Base-by-base conservation (phyloP, 768 basidiomycete species). In the Boletellus emodensis region DNA sequence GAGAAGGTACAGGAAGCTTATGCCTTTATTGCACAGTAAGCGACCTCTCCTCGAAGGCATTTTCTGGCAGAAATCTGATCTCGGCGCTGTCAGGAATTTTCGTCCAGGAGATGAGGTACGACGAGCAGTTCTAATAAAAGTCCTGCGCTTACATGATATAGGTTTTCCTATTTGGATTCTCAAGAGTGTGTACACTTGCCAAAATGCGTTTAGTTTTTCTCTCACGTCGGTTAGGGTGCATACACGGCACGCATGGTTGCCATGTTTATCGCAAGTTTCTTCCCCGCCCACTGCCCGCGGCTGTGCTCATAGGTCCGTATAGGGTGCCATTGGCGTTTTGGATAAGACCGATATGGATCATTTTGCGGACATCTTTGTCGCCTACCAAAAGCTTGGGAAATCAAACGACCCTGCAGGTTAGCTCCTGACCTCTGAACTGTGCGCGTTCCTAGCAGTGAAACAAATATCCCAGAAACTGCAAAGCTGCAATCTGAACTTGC, bases 141-240 rank as follows among this genome's bases (percentile, higher is more conserved):
- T 50, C 18, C 35, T 9, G 26, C 33, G 35, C 50, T 58, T 24
- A 61, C 51, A n/a, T 51, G 26, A 33, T 11, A 8, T 49, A 88
- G 86, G 82, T 89, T 13, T 88, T 84, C 63, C 73, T 87, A 26
- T 89, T 89, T 64, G 87, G 87, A 7, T 88, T 88, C 65, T 87
- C 85, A 14, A 73, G 86, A 62, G 84, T 84, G 61, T 52, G 76
- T 33, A 20, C 12, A 20, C 43, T 40, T 41, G 24, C 11, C 22
- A 18, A 22, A 13, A 33, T 32, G 15, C 10, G 18, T 30, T 26
- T 15, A 26, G 15, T 17, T 24, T 20, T 32, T 26, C 40, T 40
- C 52, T 64, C 32, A 61, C 40, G 6, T 22, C 17, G 11, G 40
- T 33, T 49, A 86, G 85, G 87, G 86, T 6, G 87, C 85, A 54